Percentiles rank a stretch among this genome's conserved stretches.
phyloP scores from a whole-genome alignment of 352 stramenopile species.

The Plasmopara halstedii region DNA sequence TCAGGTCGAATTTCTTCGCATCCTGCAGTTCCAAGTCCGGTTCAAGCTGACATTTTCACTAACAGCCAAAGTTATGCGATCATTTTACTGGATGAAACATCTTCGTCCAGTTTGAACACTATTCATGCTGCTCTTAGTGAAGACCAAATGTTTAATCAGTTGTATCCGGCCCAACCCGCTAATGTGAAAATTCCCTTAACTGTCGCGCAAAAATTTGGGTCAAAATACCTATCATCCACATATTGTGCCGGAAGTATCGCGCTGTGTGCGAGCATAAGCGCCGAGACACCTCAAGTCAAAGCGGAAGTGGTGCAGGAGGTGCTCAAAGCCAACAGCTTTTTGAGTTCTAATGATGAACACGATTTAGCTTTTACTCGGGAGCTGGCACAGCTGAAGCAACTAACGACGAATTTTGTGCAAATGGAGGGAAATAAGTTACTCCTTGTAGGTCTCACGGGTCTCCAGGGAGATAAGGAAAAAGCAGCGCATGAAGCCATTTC shows the following conservation, averaged over 20 bases:
- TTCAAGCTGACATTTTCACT: slow-evolving; percentile 40
- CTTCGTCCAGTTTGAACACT: slow-evolving; percentile 8
- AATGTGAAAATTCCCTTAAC: slow-evolving; percentile 18
- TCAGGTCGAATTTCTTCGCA: slow-evolving; percentile 19
- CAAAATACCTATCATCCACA: slow-evolving; percentile 8
- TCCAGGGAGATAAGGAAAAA: slow-evolving; percentile 19
- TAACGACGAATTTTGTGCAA: slow-evolving; percentile 17
- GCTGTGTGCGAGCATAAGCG: slow-evolving; percentile 19
- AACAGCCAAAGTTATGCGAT: slow-evolving; percentile 27
- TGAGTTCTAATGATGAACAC: slow-evolving; percentile 11
- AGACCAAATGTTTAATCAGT: slow-evolving; percentile 19
- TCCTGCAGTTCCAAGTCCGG: slow-evolving; percentile 15
- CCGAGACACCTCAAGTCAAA: background rate
- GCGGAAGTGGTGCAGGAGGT: slow-evolving; percentile 18
- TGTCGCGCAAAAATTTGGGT: slow-evolving; percentile 22
- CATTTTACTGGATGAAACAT: slow-evolving; percentile 23
- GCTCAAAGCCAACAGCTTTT: slow-evolving; percentile 20
- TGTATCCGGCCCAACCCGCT: slow-evolving; percentile 16
- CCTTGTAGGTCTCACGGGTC: slow-evolving; percentile 27
- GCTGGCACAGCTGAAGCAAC: slow-evolving; percentile 25
- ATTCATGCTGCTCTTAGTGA: slow-evolving; percentile 17
- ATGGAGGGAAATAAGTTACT: slow-evolving; percentile 22
- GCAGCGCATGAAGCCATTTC: slow-evolving; percentile 19
- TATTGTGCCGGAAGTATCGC: slow-evolving; percentile 23
- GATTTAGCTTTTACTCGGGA: slow-evolving; percentile 28